phyloP scores from a whole-genome alignment of 495 filamentous ascomycete genomes.

The Tuber melanosporum region DNA sequence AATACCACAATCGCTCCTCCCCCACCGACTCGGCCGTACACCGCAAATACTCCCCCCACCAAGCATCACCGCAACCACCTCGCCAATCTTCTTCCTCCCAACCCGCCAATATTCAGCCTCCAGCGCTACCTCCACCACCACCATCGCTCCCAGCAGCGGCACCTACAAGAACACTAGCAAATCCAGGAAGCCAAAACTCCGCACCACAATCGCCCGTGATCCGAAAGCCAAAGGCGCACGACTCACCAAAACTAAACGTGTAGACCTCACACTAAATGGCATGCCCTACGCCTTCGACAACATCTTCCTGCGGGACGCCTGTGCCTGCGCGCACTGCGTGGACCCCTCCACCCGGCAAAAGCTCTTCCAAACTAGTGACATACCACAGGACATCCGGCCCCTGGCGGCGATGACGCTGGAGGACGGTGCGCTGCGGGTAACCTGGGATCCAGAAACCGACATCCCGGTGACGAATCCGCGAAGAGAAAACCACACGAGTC shows the following conservation, averaged over 20 bases:
- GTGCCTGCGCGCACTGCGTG: conserved; percentile 63
- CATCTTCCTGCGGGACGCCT: conserved; percentile 68
- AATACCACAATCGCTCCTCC: not conserved
- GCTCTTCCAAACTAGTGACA: conserved; percentile 65
- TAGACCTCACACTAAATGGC: conserved; percentile 18
- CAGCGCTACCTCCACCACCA: not conserved
- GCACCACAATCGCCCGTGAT: conserved; percentile 2
- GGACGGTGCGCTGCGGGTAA: conserved; percentile 50
- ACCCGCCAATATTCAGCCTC: not conserved
- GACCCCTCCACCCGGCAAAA: conserved; percentile 77
- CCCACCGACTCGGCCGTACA: not conserved
- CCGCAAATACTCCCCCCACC: not conserved
- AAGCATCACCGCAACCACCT: not conserved
- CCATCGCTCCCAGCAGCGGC: not conserved
- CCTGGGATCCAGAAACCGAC: conserved; percentile 54
- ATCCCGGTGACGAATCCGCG: conserved; percentile 45
- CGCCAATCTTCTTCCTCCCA: not conserved
- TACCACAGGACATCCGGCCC: conserved; percentile 53
- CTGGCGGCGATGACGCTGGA: conserved; percentile 19
- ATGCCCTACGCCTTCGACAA: conserved; percentile 24
- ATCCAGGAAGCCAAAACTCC: conserved; percentile 10
- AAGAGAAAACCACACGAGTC: conserved; percentile 48
- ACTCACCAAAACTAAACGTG: conserved; percentile 16
- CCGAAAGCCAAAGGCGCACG: conserved; percentile 4
- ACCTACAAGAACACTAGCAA: not conserved